Percentiles rank a stretch among this genome's conserved stretches.
phyloP scores from a whole-genome alignment of 2,329 filamentous ascomycete genomes.

The Pseudocercospora pini-densiflorae region DNA sequence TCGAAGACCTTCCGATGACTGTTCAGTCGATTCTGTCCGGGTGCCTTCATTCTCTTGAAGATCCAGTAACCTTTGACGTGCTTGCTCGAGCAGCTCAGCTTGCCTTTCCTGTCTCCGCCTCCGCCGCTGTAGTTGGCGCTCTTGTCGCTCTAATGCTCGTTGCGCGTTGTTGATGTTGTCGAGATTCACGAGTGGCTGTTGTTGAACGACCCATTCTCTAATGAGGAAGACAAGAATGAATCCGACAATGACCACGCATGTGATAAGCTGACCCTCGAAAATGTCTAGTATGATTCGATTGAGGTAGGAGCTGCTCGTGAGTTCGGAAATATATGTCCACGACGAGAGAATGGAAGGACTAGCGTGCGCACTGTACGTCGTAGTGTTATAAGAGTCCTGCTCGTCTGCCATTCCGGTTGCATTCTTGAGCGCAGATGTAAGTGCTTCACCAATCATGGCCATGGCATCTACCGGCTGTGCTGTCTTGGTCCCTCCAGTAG shows the following conservation, averaged over 20 bases:
- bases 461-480: slow-evolving; percentile 8
- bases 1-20: slow-evolving; percentile 22
- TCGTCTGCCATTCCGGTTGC: slow-evolving; percentile 8
- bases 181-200: slow-evolving; percentile 84
- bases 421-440: slow-evolving; percentile 18
- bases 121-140: slow-evolving; percentile 26
- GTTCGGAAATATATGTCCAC: slow-evolving; percentile 57
- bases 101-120: slow-evolving; percentile 29
- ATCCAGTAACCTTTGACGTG: slow-evolving; percentile 31
- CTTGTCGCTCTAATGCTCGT: slow-evolving; percentile 36
- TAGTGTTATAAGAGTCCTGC: slow-evolving; percentile 8
- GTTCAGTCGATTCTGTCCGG: slow-evolving; percentile 17
- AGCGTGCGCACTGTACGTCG: slow-evolving; percentile 23
- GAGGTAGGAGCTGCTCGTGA: slow-evolving; percentile 70
- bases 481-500: slow-evolving; percentile 1
- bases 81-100: slow-evolving; percentile 36
- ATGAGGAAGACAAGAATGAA: slow-evolving; percentile 98
- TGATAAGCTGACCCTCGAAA: slow-evolving; percentile 92
- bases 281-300: slow-evolving; percentile 83
- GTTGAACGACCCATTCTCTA: slow-evolving; percentile 96
- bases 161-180: slow-evolving; percentile 33
- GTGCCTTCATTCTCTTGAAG: slow-evolving; percentile 30
- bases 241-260: slow-evolving; percentile 83
- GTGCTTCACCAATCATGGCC: slow-evolving; percentile 12
- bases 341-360: slow-evolving; percentile 38